Percentiles rank a stretch among this genome's conserved stretches.
Conservation (phyloP, 2,329 filamentous ascomycete species). For the Xylaria sp. region DNA sequence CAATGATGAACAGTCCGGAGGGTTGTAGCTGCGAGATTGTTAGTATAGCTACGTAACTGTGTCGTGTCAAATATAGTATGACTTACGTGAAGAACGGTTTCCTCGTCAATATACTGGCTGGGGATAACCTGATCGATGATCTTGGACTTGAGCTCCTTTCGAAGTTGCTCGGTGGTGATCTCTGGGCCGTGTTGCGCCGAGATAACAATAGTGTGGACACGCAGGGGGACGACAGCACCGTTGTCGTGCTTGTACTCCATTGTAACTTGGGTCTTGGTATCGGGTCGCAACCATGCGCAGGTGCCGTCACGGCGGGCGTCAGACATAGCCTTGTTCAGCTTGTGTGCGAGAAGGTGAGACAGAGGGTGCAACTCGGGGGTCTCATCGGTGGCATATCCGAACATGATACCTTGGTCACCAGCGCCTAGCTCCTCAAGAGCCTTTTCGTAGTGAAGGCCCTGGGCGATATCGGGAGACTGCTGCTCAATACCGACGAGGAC, state of each 20-base stretch:
- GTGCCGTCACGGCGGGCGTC: conserved; percentile 84
- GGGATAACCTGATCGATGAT: conserved; percentile 96
- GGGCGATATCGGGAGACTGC: conserved; percentile 98
- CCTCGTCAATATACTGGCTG: conserved; percentile 86
- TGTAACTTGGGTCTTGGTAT: conserved; percentile 99
- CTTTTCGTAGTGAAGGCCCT: conserved; percentile 98
- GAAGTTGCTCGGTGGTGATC: conserved; percentile 88
- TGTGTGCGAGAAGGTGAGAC: conserved; percentile 92
- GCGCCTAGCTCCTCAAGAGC: conserved; percentile 97
- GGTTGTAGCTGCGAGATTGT: conserved; percentile 71
- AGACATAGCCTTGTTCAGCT: conserved; percentile 95
- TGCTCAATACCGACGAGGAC: conserved; percentile 98
- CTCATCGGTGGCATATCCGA: conserved; percentile 99
- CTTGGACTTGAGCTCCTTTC: conserved; percentile 95
- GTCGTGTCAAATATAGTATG: background rate
- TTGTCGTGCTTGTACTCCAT: conserved; percentile 98
- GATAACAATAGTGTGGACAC: conserved; percentile 96
- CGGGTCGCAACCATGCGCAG: conserved; percentile 92
- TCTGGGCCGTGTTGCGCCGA: conserved; percentile 91
- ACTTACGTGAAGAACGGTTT: conserved; percentile 92
- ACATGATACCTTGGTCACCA: conserved; percentile 99
- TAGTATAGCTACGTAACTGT: background rate
- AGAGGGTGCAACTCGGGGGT: conserved; percentile 96
- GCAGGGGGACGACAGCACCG: conserved; percentile 87
- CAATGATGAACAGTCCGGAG: conserved; percentile 98